phyloP scores from a whole-genome alignment of 1,284 basidiomycete species.

The Leccinum insigne region DNA sequence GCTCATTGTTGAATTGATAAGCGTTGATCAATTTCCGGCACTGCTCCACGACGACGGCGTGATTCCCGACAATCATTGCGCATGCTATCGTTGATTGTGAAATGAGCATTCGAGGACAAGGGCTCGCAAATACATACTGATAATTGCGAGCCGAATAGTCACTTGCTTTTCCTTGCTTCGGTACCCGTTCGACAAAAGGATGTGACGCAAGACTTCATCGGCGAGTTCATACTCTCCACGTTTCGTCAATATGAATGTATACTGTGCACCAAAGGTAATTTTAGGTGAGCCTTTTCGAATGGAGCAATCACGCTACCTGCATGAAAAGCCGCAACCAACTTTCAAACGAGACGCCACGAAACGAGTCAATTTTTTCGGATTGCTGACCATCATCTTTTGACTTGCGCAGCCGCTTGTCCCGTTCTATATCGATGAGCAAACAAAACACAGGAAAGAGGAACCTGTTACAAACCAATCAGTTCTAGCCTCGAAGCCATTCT shows the following conservation, averaged over 20 bases:
- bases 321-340: slow-evolving; percentile 88
- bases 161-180: slow-evolving; percentile 65
- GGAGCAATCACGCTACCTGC: slow-evolving; percentile 55
- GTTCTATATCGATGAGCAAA: slow-evolving; percentile 38
- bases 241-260: slow-evolving; percentile 79
- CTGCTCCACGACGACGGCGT: slow-evolving; percentile 65
- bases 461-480: slow-evolving; percentile 52
- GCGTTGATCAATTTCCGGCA: slow-evolving; percentile 69
- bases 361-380: slow-evolving; percentile 51
- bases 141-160: slow-evolving; percentile 68
- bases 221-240: slow-evolving; percentile 67
- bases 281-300: background rate
- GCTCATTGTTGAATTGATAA: slow-evolving; percentile 83
- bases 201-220: slow-evolving; percentile 80
- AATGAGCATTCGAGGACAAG: background rate
- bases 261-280: slow-evolving; percentile 46
- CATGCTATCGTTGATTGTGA: slow-evolving; percentile 52
- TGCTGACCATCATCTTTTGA: slow-evolving; percentile 37
- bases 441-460: background rate
- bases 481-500: slow-evolving; percentile 76
- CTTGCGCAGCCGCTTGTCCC: slow-evolving; percentile 40
- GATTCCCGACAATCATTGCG: slow-evolving; percentile 58
- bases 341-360: slow-evolving; percentile 83
- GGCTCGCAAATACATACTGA: slow-evolving; percentile 49
- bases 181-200: slow-evolving; percentile 78